Base-by-base conservation (phyloP, 352 stramenopile genomes). In the Saprolegnia diclina region DNA sequence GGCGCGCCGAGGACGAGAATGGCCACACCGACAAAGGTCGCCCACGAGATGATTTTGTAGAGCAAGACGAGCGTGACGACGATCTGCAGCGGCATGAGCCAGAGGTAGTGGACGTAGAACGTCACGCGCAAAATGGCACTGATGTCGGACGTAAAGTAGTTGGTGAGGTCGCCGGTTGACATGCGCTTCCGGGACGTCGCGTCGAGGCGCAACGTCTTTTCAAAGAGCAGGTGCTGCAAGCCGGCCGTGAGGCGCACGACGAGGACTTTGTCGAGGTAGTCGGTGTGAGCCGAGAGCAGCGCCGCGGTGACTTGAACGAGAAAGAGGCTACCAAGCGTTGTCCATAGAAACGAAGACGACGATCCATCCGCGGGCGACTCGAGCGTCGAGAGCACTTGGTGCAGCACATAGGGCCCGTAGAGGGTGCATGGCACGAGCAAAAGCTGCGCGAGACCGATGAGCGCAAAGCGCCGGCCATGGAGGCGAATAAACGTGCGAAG, bases 51-150 rank as follows among this genome's bases (percentile, higher is more conserved):
- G 40, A 91, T 77, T 38, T 73, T 77, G 57, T 76, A 80, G 22
- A 90, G 76, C 65, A 91, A 66, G 44, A 74, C 54, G n/a, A 88
- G 38, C 59, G 74, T 76, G 52, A 86, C 68, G 13, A 71, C 56
- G 69, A 91, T 75, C 72, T 81, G 77, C 59, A 89, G 37, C 5
- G 79, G 81, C 35, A 90, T 77, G 18, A 89, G 71, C 82, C 82
- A 90, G 38, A 79, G 6, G 59, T 89, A 74, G 56, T 96, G 62
- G 21, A 35, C 10, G 16, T 54, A 29, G 18, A 14, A 54, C 13
- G 32, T 40, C 24, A 66, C 19, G 19, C 16, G n/a, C 11, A 66
- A 5, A 56, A 66, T 66, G 16, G 21, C 19, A 5, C 6, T 22
- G 21, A 66, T 66, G 45, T 66, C 59, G 26, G 24, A 29, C 4